phyloP scores from a whole-genome alignment of 306 rosid species.

The Myrica gale region DNA sequence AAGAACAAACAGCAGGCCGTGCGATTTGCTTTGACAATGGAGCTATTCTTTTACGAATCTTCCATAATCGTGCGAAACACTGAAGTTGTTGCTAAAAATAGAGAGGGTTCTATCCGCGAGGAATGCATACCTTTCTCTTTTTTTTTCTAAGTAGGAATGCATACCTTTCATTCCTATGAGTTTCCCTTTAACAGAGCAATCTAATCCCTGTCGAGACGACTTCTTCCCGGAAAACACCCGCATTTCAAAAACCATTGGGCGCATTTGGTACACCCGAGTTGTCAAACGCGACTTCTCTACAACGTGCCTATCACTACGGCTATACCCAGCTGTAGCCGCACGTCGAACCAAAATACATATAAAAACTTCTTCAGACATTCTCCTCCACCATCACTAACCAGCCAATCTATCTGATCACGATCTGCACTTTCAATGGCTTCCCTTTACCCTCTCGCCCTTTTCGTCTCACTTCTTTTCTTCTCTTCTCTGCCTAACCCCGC shows the following conservation, averaged over 20 bases:
- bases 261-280: neutral
- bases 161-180: too few relatives aligned
- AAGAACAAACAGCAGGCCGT: too few relatives aligned
- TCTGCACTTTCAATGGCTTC: slow-evolving; percentile 23
- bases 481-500: slow-evolving; percentile 12
- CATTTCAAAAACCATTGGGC: neutral
- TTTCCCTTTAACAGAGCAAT: too few relatives aligned
- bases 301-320: slow-evolving; percentile 12
- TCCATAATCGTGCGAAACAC: too few relatives aligned
- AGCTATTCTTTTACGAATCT: too few relatives aligned
- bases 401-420: neutral
- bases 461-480: slow-evolving; percentile 10
- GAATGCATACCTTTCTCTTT: too few relatives aligned
- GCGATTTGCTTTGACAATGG: too few relatives aligned
- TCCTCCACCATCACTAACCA: neutral
- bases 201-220: neutral
- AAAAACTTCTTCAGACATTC: neutral
- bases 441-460: neutral
- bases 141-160: too few relatives aligned
- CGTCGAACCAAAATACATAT: neutral
- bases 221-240: neutral
- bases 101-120: too few relatives aligned
- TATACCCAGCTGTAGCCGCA: neutral
- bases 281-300: slow-evolving; percentile 10
- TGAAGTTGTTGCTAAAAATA: too few relatives aligned